Conservation (phyloP, 2,329 filamentous ascomycete species). For the Penicillium paneum region DNA sequence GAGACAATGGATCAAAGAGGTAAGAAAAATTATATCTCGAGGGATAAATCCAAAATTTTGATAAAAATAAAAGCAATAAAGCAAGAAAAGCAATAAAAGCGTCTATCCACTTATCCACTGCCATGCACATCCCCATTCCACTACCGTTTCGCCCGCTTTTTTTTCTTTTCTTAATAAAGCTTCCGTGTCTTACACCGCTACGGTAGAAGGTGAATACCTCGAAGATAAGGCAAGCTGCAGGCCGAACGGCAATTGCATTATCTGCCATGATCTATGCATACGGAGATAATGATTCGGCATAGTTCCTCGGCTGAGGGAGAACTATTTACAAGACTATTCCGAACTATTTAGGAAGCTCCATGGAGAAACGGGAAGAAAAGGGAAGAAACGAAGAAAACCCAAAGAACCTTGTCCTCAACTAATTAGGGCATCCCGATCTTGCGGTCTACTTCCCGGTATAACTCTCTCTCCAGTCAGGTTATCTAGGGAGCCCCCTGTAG, state of each 20-base stretch:
- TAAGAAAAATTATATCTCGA: neutral
- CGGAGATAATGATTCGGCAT: constrained; percentile 3
- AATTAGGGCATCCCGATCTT: neutral
- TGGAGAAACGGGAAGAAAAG: neutral
- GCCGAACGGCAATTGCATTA: constrained; percentile 22
- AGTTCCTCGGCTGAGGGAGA: neutral
- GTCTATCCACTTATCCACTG: neutral
- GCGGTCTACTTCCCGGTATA: neutral
- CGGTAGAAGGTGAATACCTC: neutral
- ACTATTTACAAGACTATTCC: neutral
- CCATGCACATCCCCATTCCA: neutral
- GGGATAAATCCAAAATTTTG: neutral
- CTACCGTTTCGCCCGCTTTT: neutral
- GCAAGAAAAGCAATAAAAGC: neutral
- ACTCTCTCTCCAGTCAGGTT: neutral
- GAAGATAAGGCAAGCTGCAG: constrained; percentile 23
- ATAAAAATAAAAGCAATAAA: neutral
- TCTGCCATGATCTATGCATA: constrained; percentile 19
- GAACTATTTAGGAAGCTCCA: neutral
- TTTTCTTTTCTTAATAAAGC: neutral
- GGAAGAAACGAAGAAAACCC: neutral
- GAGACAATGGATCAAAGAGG: neutral
- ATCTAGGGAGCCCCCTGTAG: neutral
- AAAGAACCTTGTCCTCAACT: neutral
- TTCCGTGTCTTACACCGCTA: constrained; percentile 6